phyloP scores from a whole-genome alignment of 495 filamentous ascomycete genomes.

The Rostrohypoxylon terebratum region DNA sequence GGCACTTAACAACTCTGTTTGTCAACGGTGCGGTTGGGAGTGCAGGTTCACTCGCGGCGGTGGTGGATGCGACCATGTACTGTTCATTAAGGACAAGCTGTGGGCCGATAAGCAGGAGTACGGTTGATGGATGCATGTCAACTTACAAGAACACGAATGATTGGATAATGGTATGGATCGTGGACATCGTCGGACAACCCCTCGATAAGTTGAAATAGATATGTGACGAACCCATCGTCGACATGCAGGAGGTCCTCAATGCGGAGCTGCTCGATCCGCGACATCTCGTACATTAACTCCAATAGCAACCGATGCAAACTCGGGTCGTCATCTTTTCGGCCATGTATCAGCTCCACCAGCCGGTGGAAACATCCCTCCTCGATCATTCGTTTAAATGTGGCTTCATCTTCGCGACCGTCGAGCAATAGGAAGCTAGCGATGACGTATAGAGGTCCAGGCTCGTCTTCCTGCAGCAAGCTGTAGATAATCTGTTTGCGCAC shows the following conservation, averaged over 20 bases:
- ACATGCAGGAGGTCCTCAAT: constrained; percentile 81
- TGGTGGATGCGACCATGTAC: constrained; percentile 86
- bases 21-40: constrained; percentile 69
- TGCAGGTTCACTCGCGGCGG: constrained; percentile 65
- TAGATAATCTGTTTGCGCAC: constrained; percentile 94
- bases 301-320: constrained; percentile 83
- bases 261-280: constrained; percentile 84
- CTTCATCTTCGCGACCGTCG: constrained; percentile 83
- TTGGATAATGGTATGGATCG: constrained; percentile 96
- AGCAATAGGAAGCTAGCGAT: constrained; percentile 90
- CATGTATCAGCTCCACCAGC: constrained; percentile 83
- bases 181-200: constrained; percentile 86
- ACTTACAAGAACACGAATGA: constrained; percentile 90
- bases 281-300: constrained; percentile 97
- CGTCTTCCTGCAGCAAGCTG: constrained; percentile 91
- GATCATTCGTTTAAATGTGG: constrained; percentile 86
- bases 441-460: constrained; percentile 78
- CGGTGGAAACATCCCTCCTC: constrained; percentile 84
- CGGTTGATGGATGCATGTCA: neutral
- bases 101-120: constrained; percentile 24
- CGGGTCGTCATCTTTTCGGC: constrained; percentile 69
- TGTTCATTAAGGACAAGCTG: constrained; percentile 98
- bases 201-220: constrained; percentile 91
- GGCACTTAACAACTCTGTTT: constrained; percentile 91
- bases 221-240: constrained; percentile 85